Percentiles rank a stretch among this genome's conserved stretches.
Conservation (phyloP, 192 early-diverging fungal genomes). For the Chytriomyces hyalinus region DNA sequence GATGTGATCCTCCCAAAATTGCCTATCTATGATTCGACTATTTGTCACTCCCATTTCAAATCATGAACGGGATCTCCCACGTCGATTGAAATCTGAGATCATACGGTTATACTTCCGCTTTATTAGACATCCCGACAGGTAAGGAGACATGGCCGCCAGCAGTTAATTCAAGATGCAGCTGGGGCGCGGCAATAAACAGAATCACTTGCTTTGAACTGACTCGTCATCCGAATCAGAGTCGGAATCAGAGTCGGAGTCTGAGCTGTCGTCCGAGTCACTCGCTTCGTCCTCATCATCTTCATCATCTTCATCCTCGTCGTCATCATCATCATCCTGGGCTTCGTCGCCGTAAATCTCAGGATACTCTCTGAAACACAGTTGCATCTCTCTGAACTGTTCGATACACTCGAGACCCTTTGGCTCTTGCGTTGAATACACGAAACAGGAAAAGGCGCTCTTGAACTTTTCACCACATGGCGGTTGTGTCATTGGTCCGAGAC, state of each 20-base stretch:
- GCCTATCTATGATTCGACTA: too few relatives aligned
- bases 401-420: slow-evolving; percentile 98
- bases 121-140: too few relatives aligned
- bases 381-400: slow-evolving; percentile 92
- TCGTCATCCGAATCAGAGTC: slow-evolving; percentile 7
- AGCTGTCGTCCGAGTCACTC: background rate
- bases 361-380: slow-evolving; percentile 81
- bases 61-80: too few relatives aligned
- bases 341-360: slow-evolving; percentile 90
- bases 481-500: slow-evolving; percentile 91
- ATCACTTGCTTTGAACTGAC: background rate
- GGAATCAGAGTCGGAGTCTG: slow-evolving; percentile 25
- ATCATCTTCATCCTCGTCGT: slow-evolving; percentile 63
- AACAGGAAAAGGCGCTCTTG: slow-evolving; percentile 96
- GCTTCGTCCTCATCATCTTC: slow-evolving; percentile 42
- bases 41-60: too few relatives aligned
- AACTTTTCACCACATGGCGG: slow-evolving; percentile 97
- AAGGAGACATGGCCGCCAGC: too few relatives aligned
- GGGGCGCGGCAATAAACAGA: too few relatives aligned
- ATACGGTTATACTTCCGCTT: too few relatives aligned
- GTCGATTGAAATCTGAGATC: too few relatives aligned
- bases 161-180: too few relatives aligned
- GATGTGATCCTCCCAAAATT: too few relatives aligned
- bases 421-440: slow-evolving; percentile 89
- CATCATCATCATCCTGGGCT: slow-evolving; percentile 71